Conservation (phyloP, 2,329 filamentous ascomycete genomes). For the Pseudogymnoascus sp. region DNA sequence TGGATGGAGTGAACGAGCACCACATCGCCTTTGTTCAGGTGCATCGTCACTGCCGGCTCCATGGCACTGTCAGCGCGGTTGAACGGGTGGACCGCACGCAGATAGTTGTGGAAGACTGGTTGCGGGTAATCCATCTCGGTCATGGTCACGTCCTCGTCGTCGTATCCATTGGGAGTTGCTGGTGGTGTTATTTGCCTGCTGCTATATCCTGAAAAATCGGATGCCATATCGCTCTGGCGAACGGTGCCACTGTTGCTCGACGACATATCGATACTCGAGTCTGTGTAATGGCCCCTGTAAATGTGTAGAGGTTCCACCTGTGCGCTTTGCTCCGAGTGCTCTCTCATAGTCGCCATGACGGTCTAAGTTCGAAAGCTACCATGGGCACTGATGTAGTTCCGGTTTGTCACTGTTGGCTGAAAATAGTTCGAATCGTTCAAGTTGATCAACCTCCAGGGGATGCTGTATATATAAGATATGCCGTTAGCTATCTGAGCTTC, state of each 20-base stretch:
- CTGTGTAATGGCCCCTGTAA: neutral
- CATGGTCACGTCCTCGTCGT: constrained; percentile 42
- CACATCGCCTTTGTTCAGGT: constrained; percentile 83
- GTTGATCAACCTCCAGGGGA: neutral
- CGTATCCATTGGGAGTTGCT: constrained; percentile 62
- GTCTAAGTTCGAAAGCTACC: constrained; percentile 3
- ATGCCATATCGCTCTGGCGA: neutral
- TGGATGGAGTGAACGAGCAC: constrained; percentile 94
- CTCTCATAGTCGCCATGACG: constrained; percentile 10
- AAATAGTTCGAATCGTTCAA: neutral
- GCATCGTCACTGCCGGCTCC: constrained; percentile 80
- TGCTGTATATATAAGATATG: neutral
- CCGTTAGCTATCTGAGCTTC: neutral
- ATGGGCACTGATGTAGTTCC: neutral
- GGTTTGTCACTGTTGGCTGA: neutral
- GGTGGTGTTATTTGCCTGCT: constrained; percentile 65
- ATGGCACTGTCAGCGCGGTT: constrained; percentile 64
- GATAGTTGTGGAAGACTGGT: constrained; percentile 83
- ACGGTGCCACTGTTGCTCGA: neutral
- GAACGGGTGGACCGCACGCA: constrained; percentile 91
- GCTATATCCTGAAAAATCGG: constrained; percentile 18
- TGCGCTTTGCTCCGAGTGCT: neutral
- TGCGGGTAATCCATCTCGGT: constrained; percentile 39
- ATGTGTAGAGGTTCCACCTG: constrained; percentile 8
- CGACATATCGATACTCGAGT: neutral